Evolutionary conservation across 2,329 filamentous ascomycete genomes (phyloP), one percentile per base, ranked within the genome.

Genomic region (Grosmannia huntii): DNA sequence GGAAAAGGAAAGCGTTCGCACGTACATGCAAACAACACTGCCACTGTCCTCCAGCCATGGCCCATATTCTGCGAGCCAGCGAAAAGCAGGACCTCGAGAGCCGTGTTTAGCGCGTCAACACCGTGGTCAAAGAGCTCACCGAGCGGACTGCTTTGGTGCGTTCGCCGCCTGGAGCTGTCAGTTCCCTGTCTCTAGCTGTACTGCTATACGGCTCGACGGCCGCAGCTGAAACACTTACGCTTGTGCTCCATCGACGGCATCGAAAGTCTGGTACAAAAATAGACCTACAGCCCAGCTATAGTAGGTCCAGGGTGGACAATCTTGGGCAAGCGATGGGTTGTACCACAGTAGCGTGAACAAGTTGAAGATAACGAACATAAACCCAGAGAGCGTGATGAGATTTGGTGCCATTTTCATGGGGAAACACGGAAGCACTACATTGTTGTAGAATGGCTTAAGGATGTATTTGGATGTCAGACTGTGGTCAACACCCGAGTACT

Each of bases 91-190:
- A 92, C 89, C 68, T 95, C 94, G 63, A 99, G 83, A n/a, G 85
- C 86, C 4, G 94, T 99, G 72, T 99, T 99, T 69, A 95, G 83
- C 33, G 94, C 94, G 72, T 99, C 94, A 64, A 99, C 94, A 62
- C 90, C 91, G 72, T 99, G 94, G 70, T 99, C 94, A 69, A 99
- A 99, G 27, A 99, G 82, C 72, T 99, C 94, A 63, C 94, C 94
- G 36, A 99, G 78, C 7, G 94, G 94, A 14, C 94, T 92, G 68
- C 89, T 95, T 70, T 97, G 94, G 65, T 81, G 84, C 23, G 94
- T 99, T 69, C 94, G 85, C 67, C 92, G 84, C 58, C 87, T 90
- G 62, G 46, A 56, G 62, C 38, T 41, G 60, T 63, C 11, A 61
- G 61, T 50, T 33, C 16, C 31, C 41, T 31, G 5, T 36, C 31